These are phyloP conservation scores for Peniophora sp. DNA, from an alignment of 1,284 basidiomycete species.

Conservation along the genomic window DNA sequence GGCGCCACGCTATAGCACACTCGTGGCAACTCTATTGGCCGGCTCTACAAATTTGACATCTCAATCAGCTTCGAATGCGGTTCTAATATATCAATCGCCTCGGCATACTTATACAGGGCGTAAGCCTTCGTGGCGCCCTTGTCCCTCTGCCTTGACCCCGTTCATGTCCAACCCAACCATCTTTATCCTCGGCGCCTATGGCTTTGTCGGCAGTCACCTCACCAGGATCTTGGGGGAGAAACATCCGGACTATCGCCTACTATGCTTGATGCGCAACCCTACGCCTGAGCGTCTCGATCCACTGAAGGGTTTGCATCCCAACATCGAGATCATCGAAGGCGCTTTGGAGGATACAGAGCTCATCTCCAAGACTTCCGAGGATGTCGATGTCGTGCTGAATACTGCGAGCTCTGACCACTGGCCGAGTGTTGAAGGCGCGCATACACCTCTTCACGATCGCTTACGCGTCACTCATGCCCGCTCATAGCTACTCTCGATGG, in stretches of 20 bases:
- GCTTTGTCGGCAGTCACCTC: slow-evolving; percentile 34
- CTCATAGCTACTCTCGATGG: slow-evolving; percentile 29
- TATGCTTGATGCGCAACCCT: slow-evolving; percentile 26
- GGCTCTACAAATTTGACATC: no score
- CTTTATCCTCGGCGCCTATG: slow-evolving; percentile 36
- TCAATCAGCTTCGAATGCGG: no score
- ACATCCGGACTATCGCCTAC: slow-evolving; percentile 22
- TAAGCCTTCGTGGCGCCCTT: no score
- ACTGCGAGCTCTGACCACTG: slow-evolving; percentile 31
- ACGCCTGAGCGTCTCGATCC: slow-evolving; percentile 20
- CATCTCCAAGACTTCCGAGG: slow-evolving; percentile 25
- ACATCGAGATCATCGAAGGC: slow-evolving; percentile 28
- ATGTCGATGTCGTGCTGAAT: slow-evolving; percentile 29
- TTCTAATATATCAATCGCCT: no score
- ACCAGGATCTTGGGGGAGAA: slow-evolving; percentile 23
- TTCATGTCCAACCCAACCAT: slow-evolving; percentile 18
- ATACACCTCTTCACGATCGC: neutral
- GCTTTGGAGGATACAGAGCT: slow-evolving; percentile 25
- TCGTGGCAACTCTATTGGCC: no score
- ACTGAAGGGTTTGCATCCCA: slow-evolving; percentile 22
- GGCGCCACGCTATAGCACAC: no score
- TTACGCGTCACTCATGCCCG: neutral
- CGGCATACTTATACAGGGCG: no score
- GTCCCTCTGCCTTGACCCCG: no score
- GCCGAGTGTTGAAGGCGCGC: slow-evolving; percentile 25